These are phyloP conservation scores for Multifurca ochricompacta DNA, from an alignment of 768 basidiomycete genomes.

Conservation along the genomic window DNA sequence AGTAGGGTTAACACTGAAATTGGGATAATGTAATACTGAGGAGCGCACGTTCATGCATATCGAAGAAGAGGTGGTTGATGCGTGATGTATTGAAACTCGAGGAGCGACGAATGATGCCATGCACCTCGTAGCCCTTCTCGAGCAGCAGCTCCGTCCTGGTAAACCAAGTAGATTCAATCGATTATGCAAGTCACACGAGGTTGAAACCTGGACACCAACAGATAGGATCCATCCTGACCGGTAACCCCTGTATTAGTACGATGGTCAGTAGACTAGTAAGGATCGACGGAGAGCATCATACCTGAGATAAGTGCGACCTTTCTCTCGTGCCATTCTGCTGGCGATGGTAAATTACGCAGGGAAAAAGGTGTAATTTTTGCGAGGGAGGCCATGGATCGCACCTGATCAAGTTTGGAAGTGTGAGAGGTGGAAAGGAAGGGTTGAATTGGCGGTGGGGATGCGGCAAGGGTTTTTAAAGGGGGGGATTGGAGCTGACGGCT, in stretches of 20 bases:
- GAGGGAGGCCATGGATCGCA: slow-evolving; percentile 34
- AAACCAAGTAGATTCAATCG: slow-evolving; percentile 6
- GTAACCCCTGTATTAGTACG: slow-evolving; percentile 63
- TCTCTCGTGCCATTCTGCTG: slow-evolving; percentile 78
- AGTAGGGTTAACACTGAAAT: slow-evolving; percentile 1
- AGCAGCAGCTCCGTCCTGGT: slow-evolving; percentile 75
- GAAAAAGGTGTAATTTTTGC: slow-evolving; percentile 27
- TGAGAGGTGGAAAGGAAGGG: not conserved
- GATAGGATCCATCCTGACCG: slow-evolving; percentile 93
- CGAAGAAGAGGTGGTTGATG: slow-evolving; percentile 86
- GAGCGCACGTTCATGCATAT: slow-evolving; percentile 79
- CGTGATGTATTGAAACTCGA: slow-evolving; percentile 98
- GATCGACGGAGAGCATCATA: slow-evolving; percentile 26
- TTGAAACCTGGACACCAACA: slow-evolving; percentile 45
- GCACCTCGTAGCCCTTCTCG: slow-evolving; percentile 84
- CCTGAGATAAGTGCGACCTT: slow-evolving; percentile 93
- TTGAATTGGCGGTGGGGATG: not conserved
- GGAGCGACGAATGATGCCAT: slow-evolving; percentile 93
- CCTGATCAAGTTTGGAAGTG: not conserved
- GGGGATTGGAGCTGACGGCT: too few species aligned
- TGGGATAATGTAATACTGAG: not conserved
- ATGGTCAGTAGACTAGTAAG: slow-evolving; percentile 13
- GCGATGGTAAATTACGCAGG: slow-evolving; percentile 51
- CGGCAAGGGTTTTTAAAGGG: not conserved
- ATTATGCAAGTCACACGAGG: slow-evolving; percentile 15